These are phyloP conservation scores for Pythium coloratum DNA, from an alignment of 352 stramenopile species.

Conservation along the genomic window DNA sequence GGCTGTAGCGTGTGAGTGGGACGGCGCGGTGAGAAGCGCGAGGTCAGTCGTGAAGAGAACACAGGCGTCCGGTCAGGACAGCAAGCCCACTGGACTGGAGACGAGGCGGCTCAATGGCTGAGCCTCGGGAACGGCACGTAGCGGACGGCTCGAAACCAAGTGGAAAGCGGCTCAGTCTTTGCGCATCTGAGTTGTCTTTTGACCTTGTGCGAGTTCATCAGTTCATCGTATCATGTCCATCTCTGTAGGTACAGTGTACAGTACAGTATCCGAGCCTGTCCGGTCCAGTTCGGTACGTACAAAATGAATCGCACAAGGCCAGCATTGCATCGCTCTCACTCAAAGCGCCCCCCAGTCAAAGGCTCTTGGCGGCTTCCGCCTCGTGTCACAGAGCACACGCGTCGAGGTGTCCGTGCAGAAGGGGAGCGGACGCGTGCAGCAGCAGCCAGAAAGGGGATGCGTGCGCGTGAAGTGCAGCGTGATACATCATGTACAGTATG, in stretches of 20 bases:
- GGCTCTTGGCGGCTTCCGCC: not conserved
- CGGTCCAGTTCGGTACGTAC: not conserved
- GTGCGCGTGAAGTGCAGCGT: not conserved
- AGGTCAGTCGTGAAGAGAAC: not conserved
- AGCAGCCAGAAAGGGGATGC: not conserved
- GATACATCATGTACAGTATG: not conserved
- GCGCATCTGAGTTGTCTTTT: constrained; percentile 2
- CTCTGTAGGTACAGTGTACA: not conserved
- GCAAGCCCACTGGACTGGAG: not conserved
- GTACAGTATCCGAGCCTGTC: no score
- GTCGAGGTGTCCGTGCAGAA: not conserved
- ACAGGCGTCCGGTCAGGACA: not conserved
- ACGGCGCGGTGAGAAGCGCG: not conserved
- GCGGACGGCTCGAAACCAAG: not conserved
- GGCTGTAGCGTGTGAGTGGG: constrained; percentile 1
- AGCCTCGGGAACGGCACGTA: not conserved
- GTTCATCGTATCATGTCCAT: constrained; percentile 3
- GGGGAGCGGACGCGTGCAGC: not conserved
- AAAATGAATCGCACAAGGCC: not conserved
- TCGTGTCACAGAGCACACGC: not conserved
- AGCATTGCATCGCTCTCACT: not conserved
- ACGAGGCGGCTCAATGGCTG: not conserved
- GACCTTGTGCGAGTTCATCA: not conserved
- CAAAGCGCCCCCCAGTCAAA: not conserved
- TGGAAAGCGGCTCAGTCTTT: not conserved